Evolutionary conservation across 371 early-diverging fungal species (phyloP).

Genomic region (Amoeboaphelidium occidentale): DNA sequence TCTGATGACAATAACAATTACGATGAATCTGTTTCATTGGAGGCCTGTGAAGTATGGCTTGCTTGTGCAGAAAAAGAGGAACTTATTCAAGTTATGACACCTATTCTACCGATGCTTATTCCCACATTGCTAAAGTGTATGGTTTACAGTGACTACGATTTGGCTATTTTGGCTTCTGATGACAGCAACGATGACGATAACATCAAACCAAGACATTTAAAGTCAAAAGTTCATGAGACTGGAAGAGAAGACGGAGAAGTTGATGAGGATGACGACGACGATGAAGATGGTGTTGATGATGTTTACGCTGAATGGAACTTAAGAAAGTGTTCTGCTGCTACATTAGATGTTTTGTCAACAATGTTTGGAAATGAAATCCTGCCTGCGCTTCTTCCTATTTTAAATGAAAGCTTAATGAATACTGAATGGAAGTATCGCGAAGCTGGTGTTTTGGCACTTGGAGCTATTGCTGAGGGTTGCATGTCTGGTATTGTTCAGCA

Average conservation of each 20-base stretch:
- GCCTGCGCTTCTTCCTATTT: slow-evolving; percentile 49
- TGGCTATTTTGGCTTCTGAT: slow-evolving; percentile 35
- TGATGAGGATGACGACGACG: slow-evolving; percentile 58
- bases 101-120: slow-evolving; percentile 47
- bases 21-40: slow-evolving; percentile 58
- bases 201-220: slow-evolving; percentile 77
- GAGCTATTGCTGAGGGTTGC: slow-evolving; percentile 86
- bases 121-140: slow-evolving; percentile 74
- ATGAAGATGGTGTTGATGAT: slow-evolving; percentile 68
- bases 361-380: slow-evolving; percentile 57
- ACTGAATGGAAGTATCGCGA: slow-evolving; percentile 72
- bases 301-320: slow-evolving; percentile 78
- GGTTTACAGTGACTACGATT: slow-evolving; percentile 78
- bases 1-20: too few species aligned
- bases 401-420: slow-evolving; percentile 48
- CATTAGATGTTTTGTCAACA: slow-evolving; percentile 72
- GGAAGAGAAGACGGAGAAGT: slow-evolving; percentile 31
- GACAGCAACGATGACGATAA: slow-evolving; percentile 64
- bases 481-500: slow-evolving; percentile 61
- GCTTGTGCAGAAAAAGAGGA: slow-evolving; percentile 76
- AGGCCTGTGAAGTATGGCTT: slow-evolving; percentile 93
- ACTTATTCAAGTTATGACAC: slow-evolving; percentile 43
- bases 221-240: slow-evolving; percentile 36
- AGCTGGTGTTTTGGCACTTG: slow-evolving; percentile 81
- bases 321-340: slow-evolving; percentile 89